These are phyloP conservation scores for Serendipita sp. DNA, from an alignment of 768 basidiomycete genomes.

Conservation along the genomic window DNA sequence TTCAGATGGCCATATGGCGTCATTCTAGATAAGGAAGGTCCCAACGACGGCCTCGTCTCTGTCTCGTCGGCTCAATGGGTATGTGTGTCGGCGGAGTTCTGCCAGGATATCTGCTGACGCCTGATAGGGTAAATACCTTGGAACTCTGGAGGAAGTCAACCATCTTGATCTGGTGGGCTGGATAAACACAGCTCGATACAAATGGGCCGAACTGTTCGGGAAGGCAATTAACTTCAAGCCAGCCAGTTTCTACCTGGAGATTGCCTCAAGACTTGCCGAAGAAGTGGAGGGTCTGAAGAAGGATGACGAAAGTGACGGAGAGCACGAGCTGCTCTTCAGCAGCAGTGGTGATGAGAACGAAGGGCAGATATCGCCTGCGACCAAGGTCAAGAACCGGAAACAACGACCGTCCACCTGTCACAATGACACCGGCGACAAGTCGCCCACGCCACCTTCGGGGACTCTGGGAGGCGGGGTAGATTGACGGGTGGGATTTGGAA, in stretches of 20 bases:
- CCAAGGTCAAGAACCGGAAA: too few species aligned
- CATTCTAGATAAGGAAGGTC: slow-evolving; percentile 71
- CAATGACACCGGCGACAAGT: too few species aligned
- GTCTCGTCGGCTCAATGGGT: slow-evolving; percentile 79
- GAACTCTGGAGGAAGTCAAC: slow-evolving; percentile 80
- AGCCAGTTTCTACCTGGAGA: slow-evolving; percentile 76
- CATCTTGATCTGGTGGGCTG: slow-evolving; percentile 89
- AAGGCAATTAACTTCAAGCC: slow-evolving; percentile 84
- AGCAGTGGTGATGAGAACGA: background rate
- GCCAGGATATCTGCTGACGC: background rate
- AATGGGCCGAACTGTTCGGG: slow-evolving; percentile 78
- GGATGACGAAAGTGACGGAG: slow-evolving; percentile 14
- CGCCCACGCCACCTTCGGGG: background rate
- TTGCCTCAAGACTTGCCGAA: slow-evolving; percentile 60
- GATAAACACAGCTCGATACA: slow-evolving; percentile 79
- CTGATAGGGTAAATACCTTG: slow-evolving; percentile 75
- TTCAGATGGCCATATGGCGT: slow-evolving; percentile 56
- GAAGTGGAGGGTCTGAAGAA: slow-evolving; percentile 47
- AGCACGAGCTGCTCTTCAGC: slow-evolving; percentile 5
- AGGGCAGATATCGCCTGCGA: background rate
- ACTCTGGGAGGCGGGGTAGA: background rate
- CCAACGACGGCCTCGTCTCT: slow-evolving; percentile 88
- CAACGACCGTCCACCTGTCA: too few species aligned
- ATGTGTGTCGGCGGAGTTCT: slow-evolving; percentile 10
- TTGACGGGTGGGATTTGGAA: background rate